These are phyloP conservation scores for Penicillium concentricum DNA, from an alignment of 2,329 filamentous ascomycete genomes.

Conservation along the genomic window DNA sequence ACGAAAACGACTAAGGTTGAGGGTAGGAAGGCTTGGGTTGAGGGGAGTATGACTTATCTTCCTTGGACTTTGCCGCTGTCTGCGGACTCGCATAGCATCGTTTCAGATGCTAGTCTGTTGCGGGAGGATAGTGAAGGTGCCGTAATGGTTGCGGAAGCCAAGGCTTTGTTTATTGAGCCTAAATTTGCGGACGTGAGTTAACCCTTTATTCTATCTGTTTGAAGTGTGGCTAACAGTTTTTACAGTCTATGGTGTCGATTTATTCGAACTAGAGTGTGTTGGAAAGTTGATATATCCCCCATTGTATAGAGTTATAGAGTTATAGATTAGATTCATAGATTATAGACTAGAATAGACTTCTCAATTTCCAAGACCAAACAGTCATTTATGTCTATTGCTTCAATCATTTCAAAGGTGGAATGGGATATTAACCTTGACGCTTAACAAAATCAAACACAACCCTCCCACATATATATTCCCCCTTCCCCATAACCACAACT, in stretches of 20 bases:
- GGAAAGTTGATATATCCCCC: neutral
- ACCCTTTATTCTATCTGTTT: neutral
- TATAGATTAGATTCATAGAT: neutral
- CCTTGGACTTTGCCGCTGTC: constrained; percentile 14
- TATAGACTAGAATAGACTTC: neutral
- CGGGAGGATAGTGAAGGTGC: constrained; percentile 22
- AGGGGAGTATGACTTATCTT: constrained; percentile 31
- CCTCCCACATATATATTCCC: neutral
- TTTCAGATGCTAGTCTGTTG: constrained; percentile 13
- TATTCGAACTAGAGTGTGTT: constrained; percentile 20
- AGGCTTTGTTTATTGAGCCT: constrained; percentile 40
- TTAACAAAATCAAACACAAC: neutral
- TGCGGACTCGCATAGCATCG: constrained; percentile 4
- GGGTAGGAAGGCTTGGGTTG: constrained; percentile 40
- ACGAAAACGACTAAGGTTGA: constrained; percentile 36
- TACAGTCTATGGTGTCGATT: constrained; percentile 35
- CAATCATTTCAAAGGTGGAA: too few species aligned
- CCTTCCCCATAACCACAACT: neutral
- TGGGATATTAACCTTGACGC: too few species aligned
- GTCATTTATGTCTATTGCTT: too few species aligned
- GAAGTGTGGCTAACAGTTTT: constrained; percentile 1
- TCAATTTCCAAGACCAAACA: neutral
- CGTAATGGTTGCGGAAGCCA: constrained; percentile 36
- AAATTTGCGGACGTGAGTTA: constrained; percentile 36
- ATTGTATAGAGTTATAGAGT: neutral